Evolutionary conservation across 2,329 filamentous ascomycete species (phyloP).

Genomic region (Hypomyces rosellus): DNA sequence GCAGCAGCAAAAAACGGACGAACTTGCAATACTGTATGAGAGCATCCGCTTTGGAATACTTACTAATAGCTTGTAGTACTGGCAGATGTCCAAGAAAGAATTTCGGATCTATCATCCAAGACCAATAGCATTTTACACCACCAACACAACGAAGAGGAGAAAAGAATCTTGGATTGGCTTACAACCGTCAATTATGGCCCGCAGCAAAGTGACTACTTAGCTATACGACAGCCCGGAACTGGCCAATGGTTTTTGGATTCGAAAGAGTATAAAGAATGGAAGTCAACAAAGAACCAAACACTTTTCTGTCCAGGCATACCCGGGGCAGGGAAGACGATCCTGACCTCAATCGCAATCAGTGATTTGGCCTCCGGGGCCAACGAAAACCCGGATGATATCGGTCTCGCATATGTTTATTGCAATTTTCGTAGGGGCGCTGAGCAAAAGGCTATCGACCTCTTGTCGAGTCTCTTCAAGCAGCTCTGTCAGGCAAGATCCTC

Average conservation of each 20-base stretch:
- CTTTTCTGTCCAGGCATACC: neutral
- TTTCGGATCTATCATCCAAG: neutral
- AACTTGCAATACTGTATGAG: too few relatives aligned
- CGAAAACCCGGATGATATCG: neutral
- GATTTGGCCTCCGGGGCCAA: neutral
- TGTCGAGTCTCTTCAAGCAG: constrained; percentile 2
- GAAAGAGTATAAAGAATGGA: neutral
- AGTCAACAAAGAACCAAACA: neutral
- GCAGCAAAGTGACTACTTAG: neutral
- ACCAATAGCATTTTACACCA: too few relatives aligned
- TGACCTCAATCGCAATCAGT: neutral
- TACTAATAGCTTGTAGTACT: too few relatives aligned
- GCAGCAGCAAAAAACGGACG: too few relatives aligned
- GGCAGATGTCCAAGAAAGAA: neutral
- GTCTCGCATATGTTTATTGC: neutral
- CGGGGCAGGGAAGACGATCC: neutral
- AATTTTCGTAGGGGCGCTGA: neutral
- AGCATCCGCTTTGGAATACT: too few relatives aligned
- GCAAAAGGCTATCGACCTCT: neutral
- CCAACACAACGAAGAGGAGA: neutral
- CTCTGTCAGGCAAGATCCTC: neutral
- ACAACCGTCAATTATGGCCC: neutral
- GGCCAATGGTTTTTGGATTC: neutral
- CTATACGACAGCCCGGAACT: neutral
- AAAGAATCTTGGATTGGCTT: neutral